Base-by-base conservation (phyloP, 73 alveolate genomes). In the Stentor coeruleus region DNA sequence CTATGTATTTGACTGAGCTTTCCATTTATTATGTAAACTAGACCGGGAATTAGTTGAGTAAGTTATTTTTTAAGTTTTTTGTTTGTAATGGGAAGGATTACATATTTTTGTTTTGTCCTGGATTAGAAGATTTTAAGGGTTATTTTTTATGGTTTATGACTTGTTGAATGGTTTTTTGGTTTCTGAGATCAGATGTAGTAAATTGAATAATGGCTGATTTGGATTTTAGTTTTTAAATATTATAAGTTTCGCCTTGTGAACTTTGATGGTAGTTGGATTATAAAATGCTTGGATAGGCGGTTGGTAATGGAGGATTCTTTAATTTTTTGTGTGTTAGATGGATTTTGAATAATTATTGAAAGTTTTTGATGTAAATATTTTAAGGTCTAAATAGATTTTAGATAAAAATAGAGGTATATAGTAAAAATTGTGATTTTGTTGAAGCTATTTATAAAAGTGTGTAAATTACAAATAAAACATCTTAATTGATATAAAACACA, bases 231-330 rank as follows among this genome's bases (percentile, higher is more conserved):
- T n/a, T n/a, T n/a, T n/a, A n/a, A n/a, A 14, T 20, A 26, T 11
- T 20, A 37, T 26, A 31, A 37, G 2, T 28, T 11, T 1, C 49
- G 79, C 11, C n/a, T 66, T 66, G n/a, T 33, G 11, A 66, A 33
- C 33, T 33, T 20, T 11, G 79, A 20, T 26, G 79, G 40, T 11
- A 66, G 33, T 20, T 66, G n/a, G 86, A 76, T 41, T 85, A 33
- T 3, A 77, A 28, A 30, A 76, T 72, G 59, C 73, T 31, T 37
- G 81, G 84, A 55, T 49, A 31, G n/a, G 84, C 84, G 57, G 66
- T 20, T 49, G 66, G 20, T 20, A 49, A 49, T 49, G 20, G 66
- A 11, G 20, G 20, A 49, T 11, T 6, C 66, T 49, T 49, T 49
- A 49, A 49, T 20, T 11, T 20, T 20, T 20, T 49, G 66, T n/a